Conservation (phyloP, 2,329 filamentous ascomycete species). For the Fusarium cyanostomum region DNA sequence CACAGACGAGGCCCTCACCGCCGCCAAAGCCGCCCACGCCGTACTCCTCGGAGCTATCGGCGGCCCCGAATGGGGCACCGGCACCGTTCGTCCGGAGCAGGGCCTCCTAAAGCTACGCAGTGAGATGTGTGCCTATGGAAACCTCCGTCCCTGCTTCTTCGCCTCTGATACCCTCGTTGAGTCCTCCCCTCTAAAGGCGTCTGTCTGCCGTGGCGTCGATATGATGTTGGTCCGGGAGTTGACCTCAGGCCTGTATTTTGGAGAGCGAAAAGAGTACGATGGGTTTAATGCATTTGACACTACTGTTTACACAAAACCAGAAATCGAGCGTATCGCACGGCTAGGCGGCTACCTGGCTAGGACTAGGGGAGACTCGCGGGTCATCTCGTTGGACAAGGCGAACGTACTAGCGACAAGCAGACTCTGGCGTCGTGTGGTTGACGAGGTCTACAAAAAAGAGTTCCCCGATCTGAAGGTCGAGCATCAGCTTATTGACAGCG, state of each 20-base stretch:
- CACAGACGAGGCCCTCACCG: slow-evolving; percentile 82
- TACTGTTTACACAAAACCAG: slow-evolving; percentile 81
- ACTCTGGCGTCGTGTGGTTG: slow-evolving; percentile 85
- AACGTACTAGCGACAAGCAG: slow-evolving; percentile 89
- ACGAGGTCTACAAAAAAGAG: slow-evolving; percentile 83
- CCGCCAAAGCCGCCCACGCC: slow-evolving; percentile 85
- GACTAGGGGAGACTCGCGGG: slow-evolving; percentile 71
- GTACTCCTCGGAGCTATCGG: slow-evolving; percentile 91
- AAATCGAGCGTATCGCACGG: slow-evolving; percentile 86
- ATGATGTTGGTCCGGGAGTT: slow-evolving; percentile 92
- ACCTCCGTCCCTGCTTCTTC: slow-evolving; percentile 94
- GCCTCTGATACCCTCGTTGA: slow-evolving; percentile 84
- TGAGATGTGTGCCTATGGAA: slow-evolving; percentile 89
- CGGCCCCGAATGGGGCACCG: slow-evolving; percentile 92
- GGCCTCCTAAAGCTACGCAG: slow-evolving; percentile 89
- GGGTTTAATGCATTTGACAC: slow-evolving; percentile 81
- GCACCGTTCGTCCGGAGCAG: slow-evolving; percentile 86
- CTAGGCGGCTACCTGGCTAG: slow-evolving; percentile 82
- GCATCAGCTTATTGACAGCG: slow-evolving; percentile 91
- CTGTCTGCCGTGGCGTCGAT: slow-evolving; percentile 83
- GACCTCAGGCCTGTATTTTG: slow-evolving; percentile 93
- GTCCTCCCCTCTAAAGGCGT: slow-evolving; percentile 83
- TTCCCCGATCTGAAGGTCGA: slow-evolving; percentile 84
- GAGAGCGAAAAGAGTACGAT: slow-evolving; percentile 81
- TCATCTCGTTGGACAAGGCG: slow-evolving; percentile 90